A percentile compares a stretch with the other conserved stretches of the same genome.
These are phyloP conservation scores for Starmerella apis DNA, from an alignment of 805 yeast genomes.

Conservation along the genomic window DNA sequence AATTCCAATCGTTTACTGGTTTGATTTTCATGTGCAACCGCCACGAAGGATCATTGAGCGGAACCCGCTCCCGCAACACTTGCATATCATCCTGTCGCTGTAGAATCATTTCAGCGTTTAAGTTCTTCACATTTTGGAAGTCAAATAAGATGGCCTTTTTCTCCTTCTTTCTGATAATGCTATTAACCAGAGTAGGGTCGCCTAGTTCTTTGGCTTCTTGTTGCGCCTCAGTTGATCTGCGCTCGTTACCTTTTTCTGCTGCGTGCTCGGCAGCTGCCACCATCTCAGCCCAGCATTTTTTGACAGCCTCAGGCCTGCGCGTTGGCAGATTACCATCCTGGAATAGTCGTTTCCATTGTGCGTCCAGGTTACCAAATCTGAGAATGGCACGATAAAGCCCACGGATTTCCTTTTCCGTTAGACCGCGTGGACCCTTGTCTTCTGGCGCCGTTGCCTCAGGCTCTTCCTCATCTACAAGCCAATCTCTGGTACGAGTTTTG, in stretches of 20 bases:
- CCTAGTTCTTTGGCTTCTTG: slow-evolving; percentile 18
- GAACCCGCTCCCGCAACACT: slow-evolving; percentile 45
- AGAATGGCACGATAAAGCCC: slow-evolving; percentile 73
- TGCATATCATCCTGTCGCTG: slow-evolving; percentile 80
- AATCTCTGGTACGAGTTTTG: slow-evolving; percentile 55
- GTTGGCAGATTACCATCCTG: slow-evolving; percentile 83
- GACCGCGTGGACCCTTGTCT: slow-evolving; percentile 35
- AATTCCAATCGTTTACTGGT: slow-evolving; percentile 81
- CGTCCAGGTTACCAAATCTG: slow-evolving; percentile 63
- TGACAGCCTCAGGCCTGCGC: slow-evolving; percentile 68
- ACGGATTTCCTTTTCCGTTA: slow-evolving; percentile 80
- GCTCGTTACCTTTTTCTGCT: slow-evolving; percentile 54
- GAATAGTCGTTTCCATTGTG: slow-evolving; percentile 72
- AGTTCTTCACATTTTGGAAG: slow-evolving; percentile 71
- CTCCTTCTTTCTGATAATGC: slow-evolving; percentile 55
- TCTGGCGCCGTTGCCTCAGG: slow-evolving; percentile 23
- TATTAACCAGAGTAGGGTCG: slow-evolving; percentile 28
- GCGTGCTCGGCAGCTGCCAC: slow-evolving; percentile 49
- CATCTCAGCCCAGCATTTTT: slow-evolving; percentile 66
- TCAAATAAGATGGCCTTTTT: slow-evolving; percentile 85
- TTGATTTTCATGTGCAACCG: slow-evolving; percentile 55
- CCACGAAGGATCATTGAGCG: slow-evolving; percentile 49
- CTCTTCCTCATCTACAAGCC: slow-evolving; percentile 37
- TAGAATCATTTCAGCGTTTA: slow-evolving; percentile 81
- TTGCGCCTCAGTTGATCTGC: slow-evolving; percentile 36